Evolutionary conservation across 169 alveolate species (phyloP).

Genomic region (Plasmodium yoelii): DNA sequence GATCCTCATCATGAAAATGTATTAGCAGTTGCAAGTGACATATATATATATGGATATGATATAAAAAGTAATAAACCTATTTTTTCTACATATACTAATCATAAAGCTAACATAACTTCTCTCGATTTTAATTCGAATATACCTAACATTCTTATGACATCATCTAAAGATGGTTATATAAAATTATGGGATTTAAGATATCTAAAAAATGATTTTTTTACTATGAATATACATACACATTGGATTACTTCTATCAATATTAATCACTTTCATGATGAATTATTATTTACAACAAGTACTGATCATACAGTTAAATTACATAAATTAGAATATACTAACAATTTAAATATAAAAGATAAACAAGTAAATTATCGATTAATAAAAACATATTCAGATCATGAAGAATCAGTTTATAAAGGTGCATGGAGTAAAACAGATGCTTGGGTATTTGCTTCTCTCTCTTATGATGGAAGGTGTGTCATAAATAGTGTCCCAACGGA

Average conservation of each 20-base stretch:
- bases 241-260: conserved; percentile 89
- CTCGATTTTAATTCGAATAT: conserved; percentile 92
- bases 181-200: conserved; percentile 93
- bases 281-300: conserved; percentile 91
- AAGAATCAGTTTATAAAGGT: conserved; percentile 88
- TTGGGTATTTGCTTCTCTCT: conserved; percentile 91
- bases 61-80: conserved; percentile 39
- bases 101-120: conserved; percentile 79
- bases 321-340: conserved; percentile 68
- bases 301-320: conserved; percentile 86
- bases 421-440: conserved; percentile 91
- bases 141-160: conserved; percentile 90
- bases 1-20: conserved; percentile 73
- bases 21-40: conserved; percentile 59
- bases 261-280: conserved; percentile 93
- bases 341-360: conserved; percentile 75
- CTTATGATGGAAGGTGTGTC: conserved; percentile 88
- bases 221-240: conserved; percentile 89
- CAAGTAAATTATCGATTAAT: conserved; percentile 67
- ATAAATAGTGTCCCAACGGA: conserved; percentile 88
- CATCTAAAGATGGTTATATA: conserved; percentile 89
- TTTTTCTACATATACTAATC: conserved; percentile 76
- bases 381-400: conserved; percentile 81
- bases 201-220: conserved; percentile 78
- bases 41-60: conserved; percentile 70